Base-by-base conservation (phyloP, 805 yeast genomes). In the Nakazawaea ernobii region DNA sequence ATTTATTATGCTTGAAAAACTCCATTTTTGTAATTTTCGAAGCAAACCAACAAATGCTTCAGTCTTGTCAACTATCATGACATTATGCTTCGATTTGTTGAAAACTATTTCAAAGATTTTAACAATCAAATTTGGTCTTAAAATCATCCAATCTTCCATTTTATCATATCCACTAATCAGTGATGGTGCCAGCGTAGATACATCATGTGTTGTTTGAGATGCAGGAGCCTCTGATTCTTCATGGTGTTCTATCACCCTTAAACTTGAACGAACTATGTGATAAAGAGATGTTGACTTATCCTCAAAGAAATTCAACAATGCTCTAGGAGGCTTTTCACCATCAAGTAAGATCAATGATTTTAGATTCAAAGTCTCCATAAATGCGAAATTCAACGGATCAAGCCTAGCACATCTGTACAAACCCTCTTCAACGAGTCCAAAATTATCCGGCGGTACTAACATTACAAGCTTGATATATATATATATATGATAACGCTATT, bases 361-460 rank as follows among this genome's bases (percentile, higher is more conserved):
- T 45, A 92, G 70, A 27, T 74, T 70, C 28, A 92, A 70, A 0
- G 96, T 86, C 48, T 80, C 84, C 26, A 92, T 60, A 58, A 91
- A 92, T 27, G 94, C 84, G 49, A 83, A 73, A 61, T 86, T 84
- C 49, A 86, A 80, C 1, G 87, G 78, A 50, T 86, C 92, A 9
- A 92, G 65, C 55, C 82, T 80, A 4, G 94, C 76, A 57, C 97
- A 87, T 46, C 97, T 74, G 66, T 86, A 84, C 1, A 92, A 69
- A 0, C 95, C 95, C 26, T 84, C 82, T 65, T 94, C 97, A 4
- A 91, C 97, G 29, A 89, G 72, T 0, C 96, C 96, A 68, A 86
- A 94, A 60, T 86, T 87, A 42, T 89, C 92, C 1, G 99, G 98
- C 1, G 96, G 95, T 0, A 91, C 87, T 30, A 90, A 71, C 97